These are phyloP conservation scores for Penicillium psychrofluorescens DNA, from an alignment of 495 filamentous ascomycete species.

Conservation along the genomic window DNA sequence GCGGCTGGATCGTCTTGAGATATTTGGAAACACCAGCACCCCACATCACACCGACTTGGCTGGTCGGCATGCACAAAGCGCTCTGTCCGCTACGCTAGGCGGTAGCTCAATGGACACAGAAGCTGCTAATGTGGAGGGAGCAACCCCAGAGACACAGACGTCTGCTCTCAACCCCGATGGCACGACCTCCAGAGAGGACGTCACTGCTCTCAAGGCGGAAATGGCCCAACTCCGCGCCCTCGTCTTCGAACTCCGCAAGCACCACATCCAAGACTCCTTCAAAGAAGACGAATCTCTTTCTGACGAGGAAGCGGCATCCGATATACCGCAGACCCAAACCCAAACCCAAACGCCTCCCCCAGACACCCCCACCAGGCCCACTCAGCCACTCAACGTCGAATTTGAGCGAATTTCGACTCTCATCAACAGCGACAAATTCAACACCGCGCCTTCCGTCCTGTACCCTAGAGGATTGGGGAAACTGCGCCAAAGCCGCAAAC, in stretches of 20 bases:
- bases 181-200: constrained; percentile 15
- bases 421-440: background rate
- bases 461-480: no score
- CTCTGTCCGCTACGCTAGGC: constrained; percentile 16
- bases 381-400: constrained; percentile 4
- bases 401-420: constrained; percentile 9
- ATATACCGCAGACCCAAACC: background rate
- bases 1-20: constrained; percentile 15
- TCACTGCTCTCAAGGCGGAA: constrained; percentile 23
- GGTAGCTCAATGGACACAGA: constrained; percentile 1
- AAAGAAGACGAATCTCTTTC: constrained; percentile 3
- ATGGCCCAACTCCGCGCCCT: constrained; percentile 27
- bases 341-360: background rate
- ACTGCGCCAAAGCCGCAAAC: background rate
- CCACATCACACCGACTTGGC: constrained; percentile 14
- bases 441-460: background rate
- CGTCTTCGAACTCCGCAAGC: constrained; percentile 22
- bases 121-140: background rate
- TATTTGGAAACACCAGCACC: constrained; percentile 7
- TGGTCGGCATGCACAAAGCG: constrained; percentile 19
- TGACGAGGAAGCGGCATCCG: background rate
- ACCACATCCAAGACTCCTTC: constrained; percentile 12
- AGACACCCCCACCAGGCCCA: background rate
- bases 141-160: background rate
- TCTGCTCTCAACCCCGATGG: background rate